These are phyloP conservation scores for Verbena officinalis DNA, from an alignment of 257 asterid genomes.

Conservation along the genomic window DNA sequence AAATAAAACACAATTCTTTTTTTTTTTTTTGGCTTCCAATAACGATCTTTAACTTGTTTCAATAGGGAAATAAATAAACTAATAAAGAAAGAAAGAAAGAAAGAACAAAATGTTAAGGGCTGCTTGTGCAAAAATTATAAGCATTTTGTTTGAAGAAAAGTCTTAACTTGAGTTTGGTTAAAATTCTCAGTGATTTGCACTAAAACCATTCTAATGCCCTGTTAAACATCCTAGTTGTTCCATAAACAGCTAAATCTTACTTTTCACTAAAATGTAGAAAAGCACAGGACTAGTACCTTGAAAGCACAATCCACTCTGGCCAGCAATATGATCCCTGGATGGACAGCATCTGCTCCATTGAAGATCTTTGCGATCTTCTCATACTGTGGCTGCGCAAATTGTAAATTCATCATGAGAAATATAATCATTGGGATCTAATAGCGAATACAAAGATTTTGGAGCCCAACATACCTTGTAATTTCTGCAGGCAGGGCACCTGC, in stretches of 20 bases:
- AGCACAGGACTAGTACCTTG: conserved; percentile 59
- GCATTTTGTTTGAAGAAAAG: no score
- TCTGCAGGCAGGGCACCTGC: conserved; percentile 99
- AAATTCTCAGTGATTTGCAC: neutral
- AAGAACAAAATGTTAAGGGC: neutral
- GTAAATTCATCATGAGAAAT: conserved; percentile 31
- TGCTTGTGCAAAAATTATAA: neutral
- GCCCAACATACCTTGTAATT: conserved; percentile 74
- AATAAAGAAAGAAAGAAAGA: neutral
- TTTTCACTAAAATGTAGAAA: conserved; percentile 15
- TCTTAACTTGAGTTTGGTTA: no score
- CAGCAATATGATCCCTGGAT: conserved; percentile 85
- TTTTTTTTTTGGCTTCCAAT: no score
- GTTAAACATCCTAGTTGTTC: conserved; percentile 11
- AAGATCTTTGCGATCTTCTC: conserved; percentile 92
- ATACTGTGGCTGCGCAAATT: conserved; percentile 76
- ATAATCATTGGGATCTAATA: neutral
- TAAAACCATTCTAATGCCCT: conserved; percentile 2
- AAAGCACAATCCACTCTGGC: conserved; percentile 90
- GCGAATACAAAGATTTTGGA: conserved; percentile 9
- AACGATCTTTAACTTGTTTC: neutral
- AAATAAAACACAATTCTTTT: no score
- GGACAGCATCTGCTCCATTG: conserved; percentile 82
- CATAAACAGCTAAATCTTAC: neutral
- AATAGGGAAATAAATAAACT: neutral